Conservation (phyloP, 352 stramenopile genomes). For the Globisporangium echinulatum region DNA sequence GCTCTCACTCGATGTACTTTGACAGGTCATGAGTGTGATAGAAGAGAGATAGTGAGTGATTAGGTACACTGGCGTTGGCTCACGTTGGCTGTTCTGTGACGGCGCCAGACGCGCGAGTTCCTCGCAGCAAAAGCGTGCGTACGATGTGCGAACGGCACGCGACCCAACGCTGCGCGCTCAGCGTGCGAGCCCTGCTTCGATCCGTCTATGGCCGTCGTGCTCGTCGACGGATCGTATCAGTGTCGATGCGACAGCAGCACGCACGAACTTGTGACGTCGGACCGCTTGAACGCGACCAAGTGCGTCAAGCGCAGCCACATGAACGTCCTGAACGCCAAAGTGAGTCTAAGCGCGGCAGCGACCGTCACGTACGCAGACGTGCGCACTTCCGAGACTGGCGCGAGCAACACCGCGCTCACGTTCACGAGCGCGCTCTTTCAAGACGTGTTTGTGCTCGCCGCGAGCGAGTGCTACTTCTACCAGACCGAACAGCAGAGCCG, state of each 20-base stretch:
- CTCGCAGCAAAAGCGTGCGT: slow-evolving; percentile 62
- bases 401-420: slow-evolving; percentile 19
- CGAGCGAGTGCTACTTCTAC: slow-evolving; percentile 88
- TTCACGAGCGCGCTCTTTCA: slow-evolving; percentile 62
- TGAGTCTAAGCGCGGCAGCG: slow-evolving; percentile 26
- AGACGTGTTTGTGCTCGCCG: slow-evolving; percentile 70
- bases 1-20: too few species aligned
- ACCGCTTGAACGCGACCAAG: slow-evolving; percentile 21
- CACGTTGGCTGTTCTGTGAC: neutral
- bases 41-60: neutral
- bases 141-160: slow-evolving; percentile 33
- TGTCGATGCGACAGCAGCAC: slow-evolving; percentile 59
- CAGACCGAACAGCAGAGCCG: slow-evolving; percentile 43
- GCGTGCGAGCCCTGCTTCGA: slow-evolving; percentile 72
- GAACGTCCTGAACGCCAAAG: slow-evolving; percentile 43
- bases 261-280: slow-evolving; percentile 51
- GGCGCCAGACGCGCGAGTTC: slow-evolving; percentile 32
- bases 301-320: slow-evolving; percentile 44
- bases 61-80: neutral
- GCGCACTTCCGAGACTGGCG: slow-evolving; percentile 15
- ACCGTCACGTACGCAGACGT: slow-evolving; percentile 42
- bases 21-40: neutral
- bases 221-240: slow-evolving; percentile 5
- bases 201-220: slow-evolving; percentile 60
- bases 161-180: slow-evolving; percentile 25